Evolutionary conservation across 306 rosid species (phyloP).

Genomic region (Prunus armeniaca): DNA sequence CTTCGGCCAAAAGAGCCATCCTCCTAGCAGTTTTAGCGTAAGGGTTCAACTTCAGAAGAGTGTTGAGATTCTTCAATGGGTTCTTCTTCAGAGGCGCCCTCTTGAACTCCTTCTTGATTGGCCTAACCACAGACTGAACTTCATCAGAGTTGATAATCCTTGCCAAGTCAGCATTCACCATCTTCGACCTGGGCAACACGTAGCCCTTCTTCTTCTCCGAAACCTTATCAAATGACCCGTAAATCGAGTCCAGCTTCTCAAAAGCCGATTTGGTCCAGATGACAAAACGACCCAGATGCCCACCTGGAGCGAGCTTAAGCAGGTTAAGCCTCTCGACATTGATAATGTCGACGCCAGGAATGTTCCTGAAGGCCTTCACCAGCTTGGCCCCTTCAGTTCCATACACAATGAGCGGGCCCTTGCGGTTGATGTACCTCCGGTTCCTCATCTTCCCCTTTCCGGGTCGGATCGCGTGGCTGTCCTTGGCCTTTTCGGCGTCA

Average conservation of each 20-base stretch:
- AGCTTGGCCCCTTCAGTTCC: slow-evolving; percentile 77
- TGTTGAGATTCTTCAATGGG: slow-evolving; percentile 71
- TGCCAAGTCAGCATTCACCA: slow-evolving; percentile 65
- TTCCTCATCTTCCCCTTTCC: slow-evolving; percentile 89
- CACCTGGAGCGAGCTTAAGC: slow-evolving; percentile 79
- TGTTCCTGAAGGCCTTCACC: slow-evolving; percentile 75
- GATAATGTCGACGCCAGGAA: slow-evolving; percentile 68
- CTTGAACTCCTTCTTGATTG: slow-evolving; percentile 60
- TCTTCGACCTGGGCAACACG: slow-evolving; percentile 69
- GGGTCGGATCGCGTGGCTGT: slow-evolving; percentile 64
- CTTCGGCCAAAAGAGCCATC: slow-evolving; percentile 74
- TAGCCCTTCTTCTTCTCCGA: slow-evolving; percentile 77
- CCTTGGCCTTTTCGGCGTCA: slow-evolving; percentile 74
- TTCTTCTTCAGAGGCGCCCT: slow-evolving; percentile 76
- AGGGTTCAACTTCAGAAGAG: slow-evolving; percentile 67
- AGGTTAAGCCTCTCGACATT: slow-evolving; percentile 76
- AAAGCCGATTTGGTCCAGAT: slow-evolving; percentile 86
- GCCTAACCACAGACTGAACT: slow-evolving; percentile 76
- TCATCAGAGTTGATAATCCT: slow-evolving; percentile 92
- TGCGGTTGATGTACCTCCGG: slow-evolving; percentile 67
- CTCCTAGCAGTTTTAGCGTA: slow-evolving; percentile 83
- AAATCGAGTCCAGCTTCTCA: slow-evolving; percentile 84
- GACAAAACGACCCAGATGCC: slow-evolving; percentile 80
- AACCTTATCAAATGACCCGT: slow-evolving; percentile 68
- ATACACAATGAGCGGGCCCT: slow-evolving; percentile 72